Evolutionary conservation across 192 early-diverging fungal species (phyloP), one percentile per base, ranked within the genome.

Genomic region (Mortierella alpina): DNA sequence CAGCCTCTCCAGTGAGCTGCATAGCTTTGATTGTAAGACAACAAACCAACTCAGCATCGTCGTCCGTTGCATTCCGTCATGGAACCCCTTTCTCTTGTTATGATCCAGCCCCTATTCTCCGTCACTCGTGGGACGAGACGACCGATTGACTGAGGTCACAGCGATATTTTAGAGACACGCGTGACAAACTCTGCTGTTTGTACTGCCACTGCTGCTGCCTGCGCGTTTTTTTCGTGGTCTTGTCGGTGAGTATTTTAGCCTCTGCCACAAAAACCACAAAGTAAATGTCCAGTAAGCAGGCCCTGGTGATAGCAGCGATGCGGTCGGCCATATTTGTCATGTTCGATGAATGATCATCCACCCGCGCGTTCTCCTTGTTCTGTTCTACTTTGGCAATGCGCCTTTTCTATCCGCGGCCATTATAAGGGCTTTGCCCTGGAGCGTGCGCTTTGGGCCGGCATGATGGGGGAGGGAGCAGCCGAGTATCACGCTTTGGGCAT

Each of bases 21-120:
- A 5, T 23, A 20, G 20, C 54, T 60, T 39, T 15, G n/a, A 15
- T 12, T 51, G 50, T n/a, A 51, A 51, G 50, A 55, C 54, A 20
- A 55, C 54, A 18, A 47, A 15, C 20, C 60, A 5, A 9, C 59
- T 71, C 51, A 40, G 58, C 59, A 59, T 63, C 59, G 22, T 41
- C 59, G 64, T 58, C 65, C 49, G 46, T 52, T 73, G 59, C 41
- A 15, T 47, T 42, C 47, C 71, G 56, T 59, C 71, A 73, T 52
- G 40, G 10, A 23, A 63, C 59, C 46, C 56, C 46, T 6, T 7
- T 70, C 14, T 53, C 23, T 59, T 41, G 42, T 53, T 60, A 31
- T 53, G 48, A 53, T 61, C 68, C 22, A 57, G 7, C 71, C 71
- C 63, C 55, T 59, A 57, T 51, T 58, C 62, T 58, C 55, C 23